Percentiles rank a stretch among this genome's conserved stretches.
Conservation (phyloP, 2,329 filamentous ascomycete species). For the Penicillium sp. region DNA sequence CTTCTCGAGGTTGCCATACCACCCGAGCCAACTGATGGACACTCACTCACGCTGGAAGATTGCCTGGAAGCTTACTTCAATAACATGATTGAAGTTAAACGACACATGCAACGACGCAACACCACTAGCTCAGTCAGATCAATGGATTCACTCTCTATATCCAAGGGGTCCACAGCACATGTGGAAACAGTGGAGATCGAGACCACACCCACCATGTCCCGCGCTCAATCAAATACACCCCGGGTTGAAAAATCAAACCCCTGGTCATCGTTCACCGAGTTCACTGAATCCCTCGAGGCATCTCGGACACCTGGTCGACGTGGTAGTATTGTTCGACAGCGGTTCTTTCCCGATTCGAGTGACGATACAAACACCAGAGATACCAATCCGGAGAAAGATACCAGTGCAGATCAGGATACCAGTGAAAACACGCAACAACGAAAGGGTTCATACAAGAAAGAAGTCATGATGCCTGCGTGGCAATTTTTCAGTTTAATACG, state of each 20-base stretch:
- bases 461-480: constrained; percentile 94
- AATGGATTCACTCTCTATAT: constrained; percentile 32
- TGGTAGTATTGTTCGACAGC: constrained; percentile 46
- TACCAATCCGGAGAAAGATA: constrained; percentile 30
- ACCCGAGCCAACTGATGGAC: constrained; percentile 64
- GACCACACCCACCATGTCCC: constrained; percentile 37
- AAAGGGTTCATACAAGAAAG: constrained; percentile 60
- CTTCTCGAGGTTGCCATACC: constrained; percentile 90
- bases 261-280: constrained; percentile 30
- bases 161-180: constrained; percentile 41
- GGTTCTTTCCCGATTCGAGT: constrained; percentile 46
- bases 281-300: constrained; percentile 24
- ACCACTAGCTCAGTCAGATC: constrained; percentile 52
- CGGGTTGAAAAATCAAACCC: constrained; percentile 25
- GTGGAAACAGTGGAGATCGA: constrained; percentile 47
- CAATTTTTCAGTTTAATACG: constrained; percentile 94
- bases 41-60: constrained; percentile 77
- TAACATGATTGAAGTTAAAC: constrained; percentile 81
- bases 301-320: constrained; percentile 31
- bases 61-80: constrained; percentile 96
- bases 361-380: constrained; percentile 32
- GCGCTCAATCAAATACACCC: constrained; percentile 28
- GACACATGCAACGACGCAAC: constrained; percentile 65
- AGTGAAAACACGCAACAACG: constrained; percentile 30
- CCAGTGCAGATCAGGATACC: constrained; percentile 27